A percentile compares a stretch with the other conserved stretches of the same genome.
These are phyloP conservation scores for Penicillium riverlandense DNA, from an alignment of 495 filamentous ascomycete species.

Conservation along the genomic window DNA sequence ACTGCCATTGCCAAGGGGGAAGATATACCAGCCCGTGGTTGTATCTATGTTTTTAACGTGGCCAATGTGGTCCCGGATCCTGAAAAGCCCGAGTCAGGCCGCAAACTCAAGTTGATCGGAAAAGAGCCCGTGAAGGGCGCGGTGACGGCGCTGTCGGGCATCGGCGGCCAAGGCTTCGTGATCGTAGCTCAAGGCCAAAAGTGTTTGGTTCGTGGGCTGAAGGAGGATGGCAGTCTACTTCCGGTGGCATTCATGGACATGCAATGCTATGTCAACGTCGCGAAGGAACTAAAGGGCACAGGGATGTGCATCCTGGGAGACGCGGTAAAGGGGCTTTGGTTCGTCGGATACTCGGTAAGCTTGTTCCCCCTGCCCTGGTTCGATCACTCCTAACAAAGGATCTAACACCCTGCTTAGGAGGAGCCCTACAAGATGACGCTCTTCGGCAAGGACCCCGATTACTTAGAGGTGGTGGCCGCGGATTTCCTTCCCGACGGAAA, in stretches of 20 bases:
- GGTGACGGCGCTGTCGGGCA: slow-evolving; percentile 78
- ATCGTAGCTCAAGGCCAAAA: slow-evolving; percentile 93
- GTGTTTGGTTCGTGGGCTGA: slow-evolving; percentile 89
- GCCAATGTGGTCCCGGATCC: slow-evolving; percentile 88
- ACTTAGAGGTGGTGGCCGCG: slow-evolving; percentile 70
- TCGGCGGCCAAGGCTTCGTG: slow-evolving; percentile 89
- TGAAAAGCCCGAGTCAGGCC: slow-evolving; percentile 72
- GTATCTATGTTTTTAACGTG: slow-evolving; percentile 85
- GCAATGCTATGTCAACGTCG: slow-evolving; percentile 79
- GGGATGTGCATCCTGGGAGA: slow-evolving; percentile 81
- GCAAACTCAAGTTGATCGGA: slow-evolving; percentile 75
- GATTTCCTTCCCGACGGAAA: slow-evolving; percentile 86
- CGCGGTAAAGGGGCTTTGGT: slow-evolving; percentile 89
- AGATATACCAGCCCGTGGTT: slow-evolving; percentile 77
- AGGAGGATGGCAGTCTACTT: slow-evolving; percentile 84
- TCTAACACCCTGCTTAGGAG: slow-evolving; percentile 36
- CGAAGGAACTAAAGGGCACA: slow-evolving; percentile 73
- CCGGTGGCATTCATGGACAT: slow-evolving; percentile 98
- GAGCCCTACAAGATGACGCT: slow-evolving; percentile 92
- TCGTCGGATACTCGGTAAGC: slow-evolving; percentile 77
- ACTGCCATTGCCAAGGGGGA: slow-evolving; percentile 80
- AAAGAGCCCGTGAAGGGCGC: slow-evolving; percentile 89
- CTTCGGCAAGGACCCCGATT: slow-evolving; percentile 77
- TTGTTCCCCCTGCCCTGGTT: neutral
- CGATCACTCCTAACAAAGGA: neutral